Conservation (phyloP, 2,329 filamentous ascomycete genomes). For the Aspergillus persii region DNA sequence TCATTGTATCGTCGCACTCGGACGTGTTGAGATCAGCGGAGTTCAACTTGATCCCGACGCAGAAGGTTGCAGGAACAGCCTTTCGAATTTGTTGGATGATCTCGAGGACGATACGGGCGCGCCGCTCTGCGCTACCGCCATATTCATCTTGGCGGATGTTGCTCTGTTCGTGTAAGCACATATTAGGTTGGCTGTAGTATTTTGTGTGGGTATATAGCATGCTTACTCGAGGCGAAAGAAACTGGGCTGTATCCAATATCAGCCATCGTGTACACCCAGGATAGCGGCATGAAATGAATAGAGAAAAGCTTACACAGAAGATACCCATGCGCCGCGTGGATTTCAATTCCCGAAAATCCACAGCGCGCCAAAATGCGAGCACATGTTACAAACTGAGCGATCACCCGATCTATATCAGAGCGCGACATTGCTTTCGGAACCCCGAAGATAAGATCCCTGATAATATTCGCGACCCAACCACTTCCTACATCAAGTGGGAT, state of each 20-base stretch:
- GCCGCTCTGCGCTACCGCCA: slow-evolving; percentile 40
- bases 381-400: slow-evolving; percentile 49
- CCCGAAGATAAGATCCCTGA: slow-evolving; percentile 28
- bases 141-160: slow-evolving; percentile 39
- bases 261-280: neutral
- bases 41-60: slow-evolving; percentile 46
- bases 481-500: slow-evolving; percentile 3
- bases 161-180: neutral
- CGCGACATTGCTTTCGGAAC: slow-evolving; percentile 54
- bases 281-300: neutral
- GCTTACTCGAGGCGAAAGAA: slow-evolving; percentile 31
- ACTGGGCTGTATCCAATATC: slow-evolving; percentile 6
- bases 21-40: slow-evolving; percentile 35
- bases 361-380: slow-evolving; percentile 45
- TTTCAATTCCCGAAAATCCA: slow-evolving; percentile 24
- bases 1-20: slow-evolving; percentile 46
- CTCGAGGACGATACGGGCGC: slow-evolving; percentile 39
- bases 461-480: neutral
- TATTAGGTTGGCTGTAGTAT: no score
- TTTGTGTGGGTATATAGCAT: neutral
- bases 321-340: slow-evolving; percentile 50
- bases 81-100: slow-evolving; percentile 39
- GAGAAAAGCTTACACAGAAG: slow-evolving; percentile 29
- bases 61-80: slow-evolving; percentile 36
- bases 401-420: slow-evolving; percentile 51